Conservation (phyloP, 768 basidiomycete genomes). For the Tricholoma furcatifolium region DNA sequence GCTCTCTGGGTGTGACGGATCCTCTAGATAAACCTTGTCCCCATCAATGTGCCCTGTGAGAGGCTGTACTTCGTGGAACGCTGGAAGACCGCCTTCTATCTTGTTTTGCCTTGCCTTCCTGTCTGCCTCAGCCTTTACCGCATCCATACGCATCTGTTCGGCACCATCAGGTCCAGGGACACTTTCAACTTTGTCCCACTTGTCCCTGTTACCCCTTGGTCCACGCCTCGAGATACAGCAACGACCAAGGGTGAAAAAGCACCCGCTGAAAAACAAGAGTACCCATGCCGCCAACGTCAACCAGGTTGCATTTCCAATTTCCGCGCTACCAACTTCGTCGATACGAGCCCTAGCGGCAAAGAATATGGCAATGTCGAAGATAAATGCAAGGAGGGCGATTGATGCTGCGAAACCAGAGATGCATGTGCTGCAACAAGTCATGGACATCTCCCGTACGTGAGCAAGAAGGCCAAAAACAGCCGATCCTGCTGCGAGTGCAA, state of each 20-base stretch:
- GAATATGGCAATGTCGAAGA: slow-evolving; percentile 91
- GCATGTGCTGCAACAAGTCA: slow-evolving; percentile 79
- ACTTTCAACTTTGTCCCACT: slow-evolving; percentile 36
- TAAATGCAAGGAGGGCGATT: slow-evolving; percentile 81
- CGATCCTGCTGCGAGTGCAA: slow-evolving; percentile 67
- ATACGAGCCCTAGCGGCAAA: slow-evolving; percentile 87
- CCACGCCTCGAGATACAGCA: slow-evolving; percentile 72
- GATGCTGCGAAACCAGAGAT: slow-evolving; percentile 80
- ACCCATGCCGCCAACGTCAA: slow-evolving; percentile 85
- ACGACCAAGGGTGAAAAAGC: slow-evolving; percentile 80
- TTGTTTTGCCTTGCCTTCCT: slow-evolving; percentile 66
- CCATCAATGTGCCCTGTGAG: slow-evolving; percentile 60
- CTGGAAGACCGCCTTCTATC: slow-evolving; percentile 68
- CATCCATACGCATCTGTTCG: slow-evolving; percentile 77
- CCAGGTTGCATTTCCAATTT: slow-evolving; percentile 90
- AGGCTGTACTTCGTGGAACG: slow-evolving; percentile 75
- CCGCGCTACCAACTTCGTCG: slow-evolving; percentile 73
- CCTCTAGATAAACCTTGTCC: slow-evolving; percentile 56
- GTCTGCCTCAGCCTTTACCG: slow-evolving; percentile 84
- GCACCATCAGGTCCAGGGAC: slow-evolving; percentile 35
- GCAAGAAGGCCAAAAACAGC: slow-evolving; percentile 85
- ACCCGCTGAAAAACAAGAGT: slow-evolving; percentile 86
- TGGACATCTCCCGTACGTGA: slow-evolving; percentile 83
- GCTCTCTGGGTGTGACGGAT: slow-evolving; percentile 32
- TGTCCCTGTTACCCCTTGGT: slow-evolving; percentile 36